These are phyloP conservation scores for Suhomyces prunicola DNA, from an alignment of 805 yeast genomes.

Conservation along the genomic window DNA sequence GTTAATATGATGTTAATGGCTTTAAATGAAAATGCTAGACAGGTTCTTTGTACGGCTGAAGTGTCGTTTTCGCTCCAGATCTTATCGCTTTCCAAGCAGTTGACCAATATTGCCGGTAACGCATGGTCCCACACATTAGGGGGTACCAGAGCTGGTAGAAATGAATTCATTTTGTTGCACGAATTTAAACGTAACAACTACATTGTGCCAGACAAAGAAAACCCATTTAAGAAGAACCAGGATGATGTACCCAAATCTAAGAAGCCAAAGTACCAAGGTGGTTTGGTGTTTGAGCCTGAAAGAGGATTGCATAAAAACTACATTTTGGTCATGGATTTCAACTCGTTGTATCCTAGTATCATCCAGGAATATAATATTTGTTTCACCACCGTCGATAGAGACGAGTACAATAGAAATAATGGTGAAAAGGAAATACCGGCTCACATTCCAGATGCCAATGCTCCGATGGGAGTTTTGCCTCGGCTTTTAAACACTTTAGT, in stretches of 20 bases:
- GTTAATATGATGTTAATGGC: constrained; percentile 66
- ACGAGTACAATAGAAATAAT: constrained; percentile 48
- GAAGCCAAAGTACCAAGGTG: constrained; percentile 83
- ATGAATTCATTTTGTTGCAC: constrained; percentile 87
- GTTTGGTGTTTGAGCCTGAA: constrained; percentile 95
- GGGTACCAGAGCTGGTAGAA: constrained; percentile 95
- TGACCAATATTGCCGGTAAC: constrained; percentile 93
- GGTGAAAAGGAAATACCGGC: constrained; percentile 49
- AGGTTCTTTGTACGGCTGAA: constrained; percentile 69
- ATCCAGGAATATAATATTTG: constrained; percentile 97
- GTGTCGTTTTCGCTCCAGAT: constrained; percentile 82
- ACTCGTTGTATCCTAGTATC: constrained; percentile 93
- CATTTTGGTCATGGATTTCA: constrained; percentile 95
- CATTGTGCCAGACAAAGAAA: constrained; percentile 84
- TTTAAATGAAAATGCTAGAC: constrained; percentile 61
- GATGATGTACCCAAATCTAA: constrained; percentile 49
- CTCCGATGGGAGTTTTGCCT: constrained; percentile 80
- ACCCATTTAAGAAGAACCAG: constrained; percentile 34
- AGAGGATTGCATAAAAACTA: constrained; percentile 89
- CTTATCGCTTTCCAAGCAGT: constrained; percentile 81
- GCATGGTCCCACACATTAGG: constrained; percentile 94
- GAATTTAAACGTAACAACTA: constrained; percentile 79
- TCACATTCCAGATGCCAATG: constrained; percentile 55
- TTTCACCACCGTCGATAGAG: constrained; percentile 88
- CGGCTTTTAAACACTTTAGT: constrained; percentile 79